phyloP scores from a whole-genome alignment of 352 stramenopile species.

The Globisporangium sylvaticum region DNA sequence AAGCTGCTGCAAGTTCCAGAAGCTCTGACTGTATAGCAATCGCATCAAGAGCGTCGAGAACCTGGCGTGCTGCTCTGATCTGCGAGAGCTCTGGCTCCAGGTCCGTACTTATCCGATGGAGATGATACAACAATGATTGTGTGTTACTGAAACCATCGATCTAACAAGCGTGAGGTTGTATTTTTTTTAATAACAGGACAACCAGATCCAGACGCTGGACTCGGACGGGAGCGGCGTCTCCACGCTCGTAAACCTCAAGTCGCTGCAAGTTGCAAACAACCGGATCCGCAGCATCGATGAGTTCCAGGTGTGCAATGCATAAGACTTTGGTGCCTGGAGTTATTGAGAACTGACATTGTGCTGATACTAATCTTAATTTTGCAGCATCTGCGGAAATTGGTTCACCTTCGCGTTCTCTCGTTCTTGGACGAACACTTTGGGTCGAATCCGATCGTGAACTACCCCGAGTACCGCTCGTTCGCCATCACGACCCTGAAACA shows the following conservation, averaged over 20 bases:
- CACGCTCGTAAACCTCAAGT: constrained; percentile 65
- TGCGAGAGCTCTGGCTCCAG: constrained; percentile 85
- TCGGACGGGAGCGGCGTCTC: constrained; percentile 38
- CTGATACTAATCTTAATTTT: not conserved
- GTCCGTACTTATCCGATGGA: constrained; percentile 8
- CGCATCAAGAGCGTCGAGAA: constrained; percentile 55
- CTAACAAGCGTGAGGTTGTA: no score
- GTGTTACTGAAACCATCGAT: not conserved
- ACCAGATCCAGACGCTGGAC: constrained; percentile 47
- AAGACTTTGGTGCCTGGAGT: not conserved
- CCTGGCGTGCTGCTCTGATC: constrained; percentile 53
- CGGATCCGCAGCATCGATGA: constrained; percentile 65
- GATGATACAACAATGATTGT: not conserved
- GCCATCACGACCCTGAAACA: constrained; percentile 64
- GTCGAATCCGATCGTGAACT: constrained; percentile 59
- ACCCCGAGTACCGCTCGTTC: constrained; percentile 70
- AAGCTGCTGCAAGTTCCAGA: constrained; percentile 62
- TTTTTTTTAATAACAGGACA: no score
- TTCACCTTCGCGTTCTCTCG: constrained; percentile 49
- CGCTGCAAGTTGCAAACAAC: constrained; percentile 74
- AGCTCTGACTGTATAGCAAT: constrained; percentile 81
- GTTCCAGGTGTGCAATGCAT: constrained; percentile 25
- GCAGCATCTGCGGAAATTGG: constrained; percentile 48
- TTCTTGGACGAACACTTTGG: constrained; percentile 86
- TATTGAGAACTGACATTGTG: not conserved